These are phyloP conservation scores for Cordyceps pruinosa DNA, from an alignment of 2,329 filamentous ascomycete species.

Conservation along the genomic window DNA sequence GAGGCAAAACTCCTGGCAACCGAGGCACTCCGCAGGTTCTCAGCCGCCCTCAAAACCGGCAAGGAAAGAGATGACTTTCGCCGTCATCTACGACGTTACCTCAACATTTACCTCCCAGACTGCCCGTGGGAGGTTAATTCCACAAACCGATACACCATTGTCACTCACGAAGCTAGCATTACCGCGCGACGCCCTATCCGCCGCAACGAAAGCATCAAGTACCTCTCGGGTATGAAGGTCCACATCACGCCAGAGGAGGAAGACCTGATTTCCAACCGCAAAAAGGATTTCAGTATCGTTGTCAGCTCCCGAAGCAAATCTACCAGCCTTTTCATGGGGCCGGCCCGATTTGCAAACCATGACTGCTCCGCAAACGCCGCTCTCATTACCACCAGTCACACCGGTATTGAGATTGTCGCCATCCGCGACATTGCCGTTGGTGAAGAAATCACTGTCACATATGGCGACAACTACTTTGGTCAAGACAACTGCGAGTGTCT, in stretches of 20 bases:
- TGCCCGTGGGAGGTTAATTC: slow-evolving; percentile 88
- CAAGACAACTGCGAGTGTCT: slow-evolving; percentile 92
- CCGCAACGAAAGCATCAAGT: slow-evolving; percentile 81
- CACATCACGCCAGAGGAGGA: slow-evolving; percentile 90
- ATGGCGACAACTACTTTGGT: slow-evolving; percentile 94
- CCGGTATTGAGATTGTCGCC: slow-evolving; percentile 87
- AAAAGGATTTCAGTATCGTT: slow-evolving; percentile 95
- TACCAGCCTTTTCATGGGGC: slow-evolving; percentile 87
- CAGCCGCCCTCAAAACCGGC: slow-evolving; percentile 58
- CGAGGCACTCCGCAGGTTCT: slow-evolving; percentile 66
- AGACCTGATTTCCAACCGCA: slow-evolving; percentile 66
- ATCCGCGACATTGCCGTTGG: slow-evolving; percentile 73
- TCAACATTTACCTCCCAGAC: slow-evolving; percentile 86
- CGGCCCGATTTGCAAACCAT: slow-evolving; percentile 93
- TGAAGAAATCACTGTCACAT: slow-evolving; percentile 94
- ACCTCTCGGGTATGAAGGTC: slow-evolving; percentile 85
- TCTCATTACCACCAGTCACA: slow-evolving; percentile 73
- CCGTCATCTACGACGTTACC: slow-evolving; percentile 80
- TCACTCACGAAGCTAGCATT: slow-evolving; percentile 80
- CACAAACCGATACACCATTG: slow-evolving; percentile 92
- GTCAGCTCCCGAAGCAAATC: slow-evolving; percentile 88
- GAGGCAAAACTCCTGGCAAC: slow-evolving; percentile 67
- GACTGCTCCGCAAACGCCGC: slow-evolving; percentile 90
- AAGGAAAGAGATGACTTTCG: slow-evolving; percentile 83
- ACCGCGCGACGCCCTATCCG: slow-evolving; percentile 73